Evolutionary conservation across 768 basidiomycete genomes (phyloP).

Genomic region (Sarcomyxa edulis): DNA sequence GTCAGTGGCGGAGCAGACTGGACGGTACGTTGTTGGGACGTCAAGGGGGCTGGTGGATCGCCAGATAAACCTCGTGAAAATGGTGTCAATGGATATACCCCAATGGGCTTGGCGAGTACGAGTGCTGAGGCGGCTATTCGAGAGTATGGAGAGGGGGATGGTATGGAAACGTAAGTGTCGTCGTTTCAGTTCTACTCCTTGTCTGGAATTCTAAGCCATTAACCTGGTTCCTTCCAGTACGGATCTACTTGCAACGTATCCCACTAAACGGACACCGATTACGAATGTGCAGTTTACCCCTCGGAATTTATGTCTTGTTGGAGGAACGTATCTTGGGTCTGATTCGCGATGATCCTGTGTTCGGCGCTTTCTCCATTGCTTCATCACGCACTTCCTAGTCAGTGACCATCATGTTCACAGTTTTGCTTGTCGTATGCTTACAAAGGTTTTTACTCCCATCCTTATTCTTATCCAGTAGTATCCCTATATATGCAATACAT

Average conservation of each 20-base stretch:
- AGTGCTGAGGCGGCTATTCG: slow-evolving; percentile 28
- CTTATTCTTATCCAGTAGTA: too few relatives aligned
- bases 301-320: slow-evolving; percentile 87
- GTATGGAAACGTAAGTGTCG: slow-evolving; percentile 62
- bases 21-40: slow-evolving; percentile 98
- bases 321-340: slow-evolving; percentile 65
- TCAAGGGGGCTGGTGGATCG: slow-evolving; percentile 69
- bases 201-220: slow-evolving; percentile 2
- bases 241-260: slow-evolving; percentile 86
- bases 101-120: slow-evolving; percentile 20
- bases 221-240: slow-evolving; percentile 37
- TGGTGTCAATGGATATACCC: slow-evolving; percentile 24
- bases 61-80: slow-evolving; percentile 55
- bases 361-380: too few relatives aligned
- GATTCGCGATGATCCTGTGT: slow-evolving; percentile 38
- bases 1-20: slow-evolving; percentile 92
- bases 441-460: too few relatives aligned
- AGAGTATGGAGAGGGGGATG: slow-evolving; percentile 48
- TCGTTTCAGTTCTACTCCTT: neutral
- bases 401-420: too few relatives aligned
- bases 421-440: too few relatives aligned
- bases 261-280: slow-evolving; percentile 94
- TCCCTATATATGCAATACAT: too few relatives aligned
- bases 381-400: too few relatives aligned
- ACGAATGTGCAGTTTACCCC: slow-evolving; percentile 91